Base-by-base conservation (phyloP, 352 stramenopile genomes). In the Pythium aphanidermatum region DNA sequence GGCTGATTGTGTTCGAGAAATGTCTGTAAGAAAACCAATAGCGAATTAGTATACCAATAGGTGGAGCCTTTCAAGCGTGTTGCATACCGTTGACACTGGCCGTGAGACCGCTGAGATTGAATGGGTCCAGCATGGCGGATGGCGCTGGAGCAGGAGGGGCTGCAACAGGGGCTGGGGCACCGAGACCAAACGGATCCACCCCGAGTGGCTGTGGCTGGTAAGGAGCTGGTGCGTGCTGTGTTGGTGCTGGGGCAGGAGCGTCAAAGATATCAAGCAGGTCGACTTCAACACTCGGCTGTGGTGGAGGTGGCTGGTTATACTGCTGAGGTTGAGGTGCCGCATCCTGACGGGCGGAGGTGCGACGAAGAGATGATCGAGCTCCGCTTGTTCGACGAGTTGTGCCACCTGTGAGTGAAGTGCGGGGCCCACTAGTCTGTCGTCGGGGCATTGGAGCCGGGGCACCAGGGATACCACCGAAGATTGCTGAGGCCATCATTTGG, bases 381-480 rank as follows among this genome's bases (percentile, higher is more conserved):
- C 34, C 48, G 17, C 55, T 77, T 6, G 63, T 70, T 19, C 68
- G 68, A 21, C 67, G 69, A 4, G n/a, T 45, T n/a, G 34, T 48
- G 31, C 52, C 68, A 26, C 39, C 68, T 9, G 46, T 60, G 19
- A 37, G 5, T 0, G 63, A 66, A 23, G 68, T 68, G 24, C 76
- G 32, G 1, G 48, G 42, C n/a, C 48, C 55, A 2, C 33, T 43
- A 36, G 48, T 26, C 3, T 47, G 48, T 41, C 55, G 73, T 21
- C 74, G 70, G 31, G 57, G 61, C 52, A 79, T 67, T 5, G 74
- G 60, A 7, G 68, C 60, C 9, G 77, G 73, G 0, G 72, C 86
- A 35, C 86, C 85, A 9, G 76, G 82, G 36, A 98, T 95, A 23
- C 96, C 96, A 29, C 96, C 95, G 67, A 99, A 99, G 38, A 99